Evolutionary conservation across 176 grass and related monocot genomes (phyloP), one percentile per base, ranked within the genome.

Genomic region (Aegilops tauschii): DNA sequence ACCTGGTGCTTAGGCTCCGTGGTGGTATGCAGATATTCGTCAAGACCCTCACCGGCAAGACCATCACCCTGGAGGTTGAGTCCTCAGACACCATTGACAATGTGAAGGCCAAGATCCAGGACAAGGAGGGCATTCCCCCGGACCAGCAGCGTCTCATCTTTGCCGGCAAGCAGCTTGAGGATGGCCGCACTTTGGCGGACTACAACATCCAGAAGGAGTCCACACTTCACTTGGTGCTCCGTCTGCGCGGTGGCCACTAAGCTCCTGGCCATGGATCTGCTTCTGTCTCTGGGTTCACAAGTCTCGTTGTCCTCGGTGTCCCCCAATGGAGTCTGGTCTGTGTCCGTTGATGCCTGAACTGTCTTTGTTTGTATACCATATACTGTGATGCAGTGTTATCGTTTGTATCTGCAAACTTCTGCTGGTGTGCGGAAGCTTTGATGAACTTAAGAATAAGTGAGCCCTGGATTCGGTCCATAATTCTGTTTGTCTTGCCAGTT

Each of bases 121-220:
- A 93, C 73, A 93, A 93, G 85, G 88, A 93, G 82, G 85, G 90
- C 0, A 93, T 93, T 1, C 85, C 91, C 16, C 94, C 94, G 71
- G 94, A 97, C 72, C 92, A 97, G 94, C 94, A 92, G 90, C 88
- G 94, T 10, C 87, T 97, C 4, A 97, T 97, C 69, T 97, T 97
- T 18, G 94, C 94, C 0, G 94, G 94, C 3, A 97, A 97, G 92
- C 94, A 97, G 92, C 92, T 97, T 3, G 90, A 97, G 76, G 94
- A 97, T 50, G 94, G 92, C 36, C 87, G 92, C 69, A 97, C 92
- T 8, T 80, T 97, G 1, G 94, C 92, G 4, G 94, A 97, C 84
- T 97, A 97, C 90, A 97, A 94, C 90, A 97, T 97, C 76, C 94
- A 97, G 87, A 94, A 97, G 89, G 94, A 97, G 79, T 97, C 90